Base-by-base conservation (phyloP, 495 filamentous ascomycete genomes). In the Oidiodendron maius region DNA sequence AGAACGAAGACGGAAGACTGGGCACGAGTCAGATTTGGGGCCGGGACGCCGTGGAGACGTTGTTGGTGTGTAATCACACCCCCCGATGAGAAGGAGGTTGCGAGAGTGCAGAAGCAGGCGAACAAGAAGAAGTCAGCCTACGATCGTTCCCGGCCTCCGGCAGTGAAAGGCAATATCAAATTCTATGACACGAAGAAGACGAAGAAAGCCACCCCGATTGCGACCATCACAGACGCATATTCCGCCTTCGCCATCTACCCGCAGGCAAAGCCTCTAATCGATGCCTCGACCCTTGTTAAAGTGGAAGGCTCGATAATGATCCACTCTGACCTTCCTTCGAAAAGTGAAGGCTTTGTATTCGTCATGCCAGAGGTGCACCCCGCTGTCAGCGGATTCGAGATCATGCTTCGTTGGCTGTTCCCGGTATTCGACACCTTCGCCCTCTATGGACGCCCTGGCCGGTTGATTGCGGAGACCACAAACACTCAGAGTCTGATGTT, bases 401-500 rank as follows among this genome's bases (percentile, higher is more conserved):
- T 89, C 71, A 87, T 97, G 79, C 75, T 99, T n/a, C 80, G 87
- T 23, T 97, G 87, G 68, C 68, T 99, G 6, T 93, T 99, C 57
- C 93, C 94, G 0, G 87, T 87, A 0, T 99, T 87, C 68, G 93
- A 99, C 60, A 86, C 88, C 0, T 97, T 96, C 64, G 83, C 76
- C 20, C 72, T 97, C 12, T 99, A 99, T 56, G 93, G 93, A 5
- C 86, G 93, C 15, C 93, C 93, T 8, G 87, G 77, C 22, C 83
- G 87, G 49, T 71, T 99, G 21, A 81, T 95, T 40, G 87, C 93
- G 1, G 95, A 94, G 58, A 82, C 84, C 0, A 78, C 87, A 21
- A 89, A 99, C 64, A 70, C 82, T 3, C 82, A 86, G 50, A 91
- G 93, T 49, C 72, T 99, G 56, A 99, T 99, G 93, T 97, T 99